These are phyloP conservation scores for Gloeopeniophorella convolvens DNA, from an alignment of 768 basidiomycete species.

Conservation along the genomic window DNA sequence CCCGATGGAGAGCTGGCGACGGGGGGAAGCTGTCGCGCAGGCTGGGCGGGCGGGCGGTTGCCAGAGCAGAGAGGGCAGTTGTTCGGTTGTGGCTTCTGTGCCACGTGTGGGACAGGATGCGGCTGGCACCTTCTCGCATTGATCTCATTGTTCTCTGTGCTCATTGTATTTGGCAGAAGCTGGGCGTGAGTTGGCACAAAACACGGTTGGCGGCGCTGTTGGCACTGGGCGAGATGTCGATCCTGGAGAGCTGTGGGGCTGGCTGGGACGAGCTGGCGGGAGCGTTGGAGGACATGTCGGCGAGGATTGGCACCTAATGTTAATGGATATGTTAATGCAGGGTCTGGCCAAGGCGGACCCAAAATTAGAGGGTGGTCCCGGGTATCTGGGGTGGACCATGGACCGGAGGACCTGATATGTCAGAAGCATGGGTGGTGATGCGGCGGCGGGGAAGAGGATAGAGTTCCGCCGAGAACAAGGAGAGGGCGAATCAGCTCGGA, in stretches of 20 bases:
- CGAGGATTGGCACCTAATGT: too few species aligned
- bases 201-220: slow-evolving; percentile 16
- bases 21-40: background rate
- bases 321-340: too few species aligned
- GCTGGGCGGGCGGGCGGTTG: too few species aligned
- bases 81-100: slow-evolving; percentile 1
- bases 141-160: too few species aligned
- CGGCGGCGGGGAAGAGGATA: slow-evolving; percentile 8
- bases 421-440: slow-evolving; percentile 14
- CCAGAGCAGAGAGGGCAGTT: background rate
- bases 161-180: slow-evolving; percentile 16
- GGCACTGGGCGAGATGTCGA: slow-evolving; percentile 17
- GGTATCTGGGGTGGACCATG: slow-evolving; percentile 1
- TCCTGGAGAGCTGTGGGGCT: slow-evolving; percentile 18
- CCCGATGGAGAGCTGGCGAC: background rate
- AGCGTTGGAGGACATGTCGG: background rate
- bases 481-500: background rate
- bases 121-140: slow-evolving; percentile 10
- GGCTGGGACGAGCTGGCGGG: slow-evolving; percentile 12
- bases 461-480: slow-evolving; percentile 7
- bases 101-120: slow-evolving; percentile 1
- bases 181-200: slow-evolving; percentile 3
- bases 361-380: slow-evolving; percentile 6
- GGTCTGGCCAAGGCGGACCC: background rate
- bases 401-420: slow-evolving; percentile 10